Conservation (phyloP, 2,329 filamentous ascomycete species). For the Metarhizium anisopliae region DNA sequence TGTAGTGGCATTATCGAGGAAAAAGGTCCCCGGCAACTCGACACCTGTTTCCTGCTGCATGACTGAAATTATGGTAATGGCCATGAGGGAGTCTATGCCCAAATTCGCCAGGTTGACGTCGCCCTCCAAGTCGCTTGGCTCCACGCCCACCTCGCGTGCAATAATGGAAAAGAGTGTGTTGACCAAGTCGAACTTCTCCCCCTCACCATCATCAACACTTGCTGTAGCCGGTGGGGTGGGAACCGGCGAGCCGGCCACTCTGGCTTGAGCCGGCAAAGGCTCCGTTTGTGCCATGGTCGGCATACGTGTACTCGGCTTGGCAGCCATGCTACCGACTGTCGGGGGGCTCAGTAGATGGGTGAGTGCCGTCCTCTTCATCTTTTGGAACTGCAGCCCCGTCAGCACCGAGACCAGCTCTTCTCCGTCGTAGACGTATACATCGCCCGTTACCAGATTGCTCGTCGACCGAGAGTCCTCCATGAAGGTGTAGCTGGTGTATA, state of each 20-base stretch:
- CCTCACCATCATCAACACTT: background rate
- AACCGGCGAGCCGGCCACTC: background rate
- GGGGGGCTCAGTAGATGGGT: background rate
- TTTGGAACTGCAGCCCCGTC: conserved; percentile 1
- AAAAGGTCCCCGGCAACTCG: background rate
- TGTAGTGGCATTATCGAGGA: background rate
- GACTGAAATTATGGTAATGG: background rate
- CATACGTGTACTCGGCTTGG: background rate
- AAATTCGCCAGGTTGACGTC: background rate
- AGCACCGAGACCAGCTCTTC: background rate
- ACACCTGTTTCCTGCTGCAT: background rate
- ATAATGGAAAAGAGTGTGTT: background rate
- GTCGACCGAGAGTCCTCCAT: background rate
- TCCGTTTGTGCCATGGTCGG: background rate
- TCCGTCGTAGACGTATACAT: background rate
- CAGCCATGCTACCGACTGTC: background rate
- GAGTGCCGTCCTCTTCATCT: conserved; percentile 4
- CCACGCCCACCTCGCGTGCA: background rate
- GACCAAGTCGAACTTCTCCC: background rate
- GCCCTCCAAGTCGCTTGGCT: background rate
- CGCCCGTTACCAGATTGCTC: background rate
- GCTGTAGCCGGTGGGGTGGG: background rate
- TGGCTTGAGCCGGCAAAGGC: background rate
- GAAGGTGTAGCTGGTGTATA: background rate
- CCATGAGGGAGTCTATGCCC: background rate